Conservation (phyloP, 2,329 filamentous ascomycete genomes). For the Pseudocercospora vitis region DNA sequence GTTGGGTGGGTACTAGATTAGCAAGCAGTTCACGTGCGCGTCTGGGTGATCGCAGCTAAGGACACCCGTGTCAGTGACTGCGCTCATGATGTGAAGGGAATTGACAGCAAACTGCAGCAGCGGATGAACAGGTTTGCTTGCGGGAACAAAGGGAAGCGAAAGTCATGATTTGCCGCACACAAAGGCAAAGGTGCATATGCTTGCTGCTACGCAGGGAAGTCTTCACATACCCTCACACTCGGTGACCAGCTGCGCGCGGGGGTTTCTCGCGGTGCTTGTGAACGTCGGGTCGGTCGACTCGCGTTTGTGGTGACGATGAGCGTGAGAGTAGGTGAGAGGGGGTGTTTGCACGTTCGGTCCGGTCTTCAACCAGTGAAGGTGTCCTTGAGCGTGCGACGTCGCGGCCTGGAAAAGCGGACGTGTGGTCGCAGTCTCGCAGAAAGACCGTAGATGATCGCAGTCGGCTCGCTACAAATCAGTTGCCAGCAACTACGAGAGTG, state of each 20-base stretch:
- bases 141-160: neutral
- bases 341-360: slow-evolving; percentile 27
- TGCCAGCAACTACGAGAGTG: slow-evolving; percentile 26
- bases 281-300: slow-evolving; percentile 16
- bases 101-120: neutral
- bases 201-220: slow-evolving; percentile 21
- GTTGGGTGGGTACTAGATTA: slow-evolving; percentile 17
- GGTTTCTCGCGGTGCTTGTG: slow-evolving; percentile 10
- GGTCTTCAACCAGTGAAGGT: slow-evolving; percentile 60
- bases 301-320: slow-evolving; percentile 10
- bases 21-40: slow-evolving; percentile 14
- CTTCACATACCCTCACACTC: slow-evolving; percentile 33
- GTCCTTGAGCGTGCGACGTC: slow-evolving; percentile 48
- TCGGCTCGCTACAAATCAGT: slow-evolving; percentile 27
- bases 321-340: slow-evolving; percentile 19
- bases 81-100: slow-evolving; percentile 1
- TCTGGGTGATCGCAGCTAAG: slow-evolving; percentile 30
- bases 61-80: slow-evolving; percentile 24
- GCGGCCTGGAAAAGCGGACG: slow-evolving; percentile 10
- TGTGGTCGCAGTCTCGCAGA: slow-evolving; percentile 33
- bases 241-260: slow-evolving; percentile 14
- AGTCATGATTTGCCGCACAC: slow-evolving; percentile 20
- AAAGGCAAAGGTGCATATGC: slow-evolving; percentile 24
- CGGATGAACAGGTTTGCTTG: neutral
- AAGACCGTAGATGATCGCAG: slow-evolving; percentile 34